phyloP scores from a whole-genome alignment of 176 grass and related monocot species.

The Neostapfia colusana region DNA sequence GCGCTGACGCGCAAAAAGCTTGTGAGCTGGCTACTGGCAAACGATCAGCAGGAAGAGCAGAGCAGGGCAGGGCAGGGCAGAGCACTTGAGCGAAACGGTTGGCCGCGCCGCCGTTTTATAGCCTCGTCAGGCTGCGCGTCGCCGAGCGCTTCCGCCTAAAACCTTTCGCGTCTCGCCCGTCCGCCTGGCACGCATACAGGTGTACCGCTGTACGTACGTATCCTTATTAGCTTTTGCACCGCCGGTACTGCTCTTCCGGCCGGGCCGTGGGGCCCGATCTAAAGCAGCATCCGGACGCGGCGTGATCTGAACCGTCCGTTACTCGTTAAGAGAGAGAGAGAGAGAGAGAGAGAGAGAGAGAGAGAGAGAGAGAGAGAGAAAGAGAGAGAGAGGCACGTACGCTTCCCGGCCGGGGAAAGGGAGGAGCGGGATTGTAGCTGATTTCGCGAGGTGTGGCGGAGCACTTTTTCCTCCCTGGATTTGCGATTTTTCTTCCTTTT shows the following conservation, averaged over 20 bases:
- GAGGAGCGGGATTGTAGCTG: background rate
- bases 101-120: conserved; percentile 32
- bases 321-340: no score
- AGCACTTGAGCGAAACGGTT: background rate
- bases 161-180: conserved; percentile 18
- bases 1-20: background rate
- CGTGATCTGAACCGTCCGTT: background rate
- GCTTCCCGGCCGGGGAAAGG: background rate
- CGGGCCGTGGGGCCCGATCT: no score
- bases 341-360: no score
- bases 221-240: background rate
- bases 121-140: background rate
- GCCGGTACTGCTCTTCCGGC: background rate
- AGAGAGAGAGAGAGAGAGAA: no score
- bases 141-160: background rate
- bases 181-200: background rate
- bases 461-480: background rate
- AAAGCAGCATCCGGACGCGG: accelerated
- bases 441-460: background rate
- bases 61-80: conserved; percentile 4
- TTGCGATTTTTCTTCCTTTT: background rate
- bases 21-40: background rate
- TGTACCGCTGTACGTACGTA: background rate
- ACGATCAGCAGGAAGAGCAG: background rate
- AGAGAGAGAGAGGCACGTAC: no score